Base-by-base conservation (phyloP, 2,329 filamentous ascomycete genomes). In the Neopestalotiopsis rosae region DNA sequence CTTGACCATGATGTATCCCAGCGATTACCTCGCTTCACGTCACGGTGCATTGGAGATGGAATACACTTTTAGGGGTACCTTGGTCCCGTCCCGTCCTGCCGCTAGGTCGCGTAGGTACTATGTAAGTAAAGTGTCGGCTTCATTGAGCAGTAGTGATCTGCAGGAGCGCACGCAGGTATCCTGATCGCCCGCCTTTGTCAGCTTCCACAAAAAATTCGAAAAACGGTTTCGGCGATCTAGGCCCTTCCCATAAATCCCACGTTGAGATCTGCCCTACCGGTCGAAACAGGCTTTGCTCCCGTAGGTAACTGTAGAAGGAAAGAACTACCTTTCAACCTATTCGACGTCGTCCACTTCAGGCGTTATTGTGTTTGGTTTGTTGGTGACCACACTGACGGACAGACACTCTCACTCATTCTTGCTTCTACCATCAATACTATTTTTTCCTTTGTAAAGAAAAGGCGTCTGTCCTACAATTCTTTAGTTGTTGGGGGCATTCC, bases 181-280 rank as follows among this genome's bases (percentile, higher is more conserved):
- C 57, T 58, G 57, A 59, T 59, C 57, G 28, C 57, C 57, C 14
- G 24, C 57, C 57, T 59, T 30, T 59, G 57, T 59, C 57, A 59
- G 57, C 57, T 59, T 59, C 57, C 57, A 59, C 57, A 59, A 59
- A 59, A 59, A 52, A n/a, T 52, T 52, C 17, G 20, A 52, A 52
- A 52, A 49, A 52, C 45, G 24, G 57, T 14, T 34, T 24, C 57
- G 57, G 57, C 57, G 57, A 59, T 59, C 57, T 59, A 59, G 28
- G 57, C 57, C 57, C 6, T 30, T 34, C 57, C 57, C 24, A 59
- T 59, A 2, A 20, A 59, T 59, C 57, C 57, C 57, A 59, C 45
- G 7, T 52, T 20, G 20, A 52, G 45, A 59, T 59, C 57, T 30
- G 57, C 57, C 57, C 57, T 34, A 30, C 57, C 45, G 10, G 45